Conservation (phyloP, 2,329 filamentous ascomycete species). For the Dothidotthia symphoricarpi region DNA sequence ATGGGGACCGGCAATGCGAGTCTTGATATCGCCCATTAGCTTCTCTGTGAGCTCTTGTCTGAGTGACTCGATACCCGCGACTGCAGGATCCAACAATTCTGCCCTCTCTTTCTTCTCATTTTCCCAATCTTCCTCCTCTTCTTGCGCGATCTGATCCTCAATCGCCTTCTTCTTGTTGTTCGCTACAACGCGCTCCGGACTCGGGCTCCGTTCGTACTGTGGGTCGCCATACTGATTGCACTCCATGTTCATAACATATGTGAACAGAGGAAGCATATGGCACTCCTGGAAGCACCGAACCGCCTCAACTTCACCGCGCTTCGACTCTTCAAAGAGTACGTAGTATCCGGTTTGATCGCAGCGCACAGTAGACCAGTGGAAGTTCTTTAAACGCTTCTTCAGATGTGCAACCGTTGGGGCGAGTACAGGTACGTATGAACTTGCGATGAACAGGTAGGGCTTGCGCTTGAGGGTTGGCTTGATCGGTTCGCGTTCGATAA, state of each 20-base stretch:
- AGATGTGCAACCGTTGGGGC: slow-evolving; percentile 83
- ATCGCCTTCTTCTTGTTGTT: slow-evolving; percentile 62
- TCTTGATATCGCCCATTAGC: slow-evolving; percentile 83
- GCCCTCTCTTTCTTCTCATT: slow-evolving; percentile 87
- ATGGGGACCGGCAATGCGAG: slow-evolving; percentile 76
- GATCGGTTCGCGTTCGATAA: slow-evolving; percentile 64
- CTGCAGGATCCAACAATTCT: slow-evolving; percentile 84
- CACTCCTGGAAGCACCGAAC: slow-evolving; percentile 76
- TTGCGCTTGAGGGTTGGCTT: slow-evolving; percentile 69
- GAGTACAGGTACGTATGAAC: slow-evolving; percentile 82
- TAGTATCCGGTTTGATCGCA: slow-evolving; percentile 87
- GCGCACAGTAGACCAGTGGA: slow-evolving; percentile 75
- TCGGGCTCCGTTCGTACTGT: slow-evolving; percentile 57
- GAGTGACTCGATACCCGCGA: slow-evolving; percentile 76
- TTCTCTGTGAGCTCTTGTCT: slow-evolving; percentile 81
- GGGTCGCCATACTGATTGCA: slow-evolving; percentile 68
- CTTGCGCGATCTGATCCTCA: slow-evolving; percentile 62
- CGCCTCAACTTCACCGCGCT: slow-evolving; percentile 73
- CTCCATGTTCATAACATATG: slow-evolving; percentile 89
- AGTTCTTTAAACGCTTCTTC: slow-evolving; percentile 83
- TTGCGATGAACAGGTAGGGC: slow-evolving; percentile 89
- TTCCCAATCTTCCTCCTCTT: slow-evolving; percentile 79
- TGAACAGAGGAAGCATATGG: slow-evolving; percentile 83
- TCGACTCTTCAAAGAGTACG: slow-evolving; percentile 80
- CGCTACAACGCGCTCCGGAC: slow-evolving; percentile 50